Evolutionary conservation across 2,329 filamentous ascomycete species (phyloP).

Genomic region (Exophiala bonariae): DNA sequence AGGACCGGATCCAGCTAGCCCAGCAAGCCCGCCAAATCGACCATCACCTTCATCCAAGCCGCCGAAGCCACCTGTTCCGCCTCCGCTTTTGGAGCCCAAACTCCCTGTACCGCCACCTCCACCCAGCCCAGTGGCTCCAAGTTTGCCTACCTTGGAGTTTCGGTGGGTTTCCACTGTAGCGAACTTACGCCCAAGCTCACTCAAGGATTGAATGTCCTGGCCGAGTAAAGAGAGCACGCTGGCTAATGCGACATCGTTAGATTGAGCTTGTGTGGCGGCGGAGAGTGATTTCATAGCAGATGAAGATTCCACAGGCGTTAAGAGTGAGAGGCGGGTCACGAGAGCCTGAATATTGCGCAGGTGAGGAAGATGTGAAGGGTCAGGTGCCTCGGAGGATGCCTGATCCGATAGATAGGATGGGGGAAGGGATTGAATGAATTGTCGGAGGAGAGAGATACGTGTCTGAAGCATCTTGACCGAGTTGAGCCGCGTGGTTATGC

Average conservation of each 20-base stretch:
- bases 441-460: constrained; percentile 68
- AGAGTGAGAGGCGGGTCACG: constrained; percentile 76
- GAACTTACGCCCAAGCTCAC: constrained; percentile 76
- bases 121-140: neutral
- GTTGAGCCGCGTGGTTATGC: constrained; percentile 82
- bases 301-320: constrained; percentile 68
- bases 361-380: constrained; percentile 61
- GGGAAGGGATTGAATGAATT: constrained; percentile 75
- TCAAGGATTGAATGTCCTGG: constrained; percentile 68
- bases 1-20: constrained; percentile 4
- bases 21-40: constrained; percentile 14
- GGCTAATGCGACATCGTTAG: constrained; percentile 80
- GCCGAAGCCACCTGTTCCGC: constrained; percentile 11
- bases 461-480: constrained; percentile 90
- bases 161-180: constrained; percentile 52
- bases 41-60: constrained; percentile 21
- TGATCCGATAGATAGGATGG: constrained; percentile 60
- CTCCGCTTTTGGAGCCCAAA: constrained; percentile 4
- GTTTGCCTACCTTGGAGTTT: constrained; percentile 14
- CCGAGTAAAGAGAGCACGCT: constrained; percentile 74
- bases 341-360: constrained; percentile 87
- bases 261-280: constrained; percentile 71
- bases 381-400: constrained; percentile 35
- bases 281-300: constrained; percentile 53
- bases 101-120: constrained; percentile 1